These are phyloP conservation scores for Colletotrichum sp. DNA, from an alignment of 2,329 filamentous ascomycete species.

Conservation along the genomic window DNA sequence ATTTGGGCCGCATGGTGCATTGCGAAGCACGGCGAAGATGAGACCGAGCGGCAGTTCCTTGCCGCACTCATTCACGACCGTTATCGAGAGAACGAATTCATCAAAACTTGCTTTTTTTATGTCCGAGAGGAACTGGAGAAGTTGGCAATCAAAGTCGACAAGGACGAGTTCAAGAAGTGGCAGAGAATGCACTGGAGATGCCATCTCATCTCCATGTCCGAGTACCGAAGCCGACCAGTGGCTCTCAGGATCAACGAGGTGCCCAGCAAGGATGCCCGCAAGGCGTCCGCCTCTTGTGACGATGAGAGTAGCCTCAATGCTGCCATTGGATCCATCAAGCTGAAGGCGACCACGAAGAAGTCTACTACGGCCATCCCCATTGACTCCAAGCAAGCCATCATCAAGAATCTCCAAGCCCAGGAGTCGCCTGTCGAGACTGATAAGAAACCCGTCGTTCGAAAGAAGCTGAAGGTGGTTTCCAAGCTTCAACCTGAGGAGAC, in stretches of 20 bases:
- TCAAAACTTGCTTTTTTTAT: not conserved
- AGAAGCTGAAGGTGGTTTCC: not conserved
- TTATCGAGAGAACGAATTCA: not conserved
- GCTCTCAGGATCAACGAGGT: not conserved
- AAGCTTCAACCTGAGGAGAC: not conserved
- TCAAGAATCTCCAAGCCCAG: not conserved
- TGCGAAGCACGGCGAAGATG: not conserved
- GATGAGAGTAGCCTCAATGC: not conserved
- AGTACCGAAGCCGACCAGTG: not conserved
- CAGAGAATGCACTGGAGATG: slow-evolving; percentile 1
- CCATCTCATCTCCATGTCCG: not conserved
- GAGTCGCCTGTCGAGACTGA: not conserved
- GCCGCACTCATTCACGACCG: not conserved
- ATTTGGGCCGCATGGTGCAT: slow-evolving; percentile 16
- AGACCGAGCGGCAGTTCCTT: not conserved
- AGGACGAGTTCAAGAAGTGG: not conserved
- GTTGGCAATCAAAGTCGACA: not conserved
- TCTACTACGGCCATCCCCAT: not conserved
- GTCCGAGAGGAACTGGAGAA: not conserved
- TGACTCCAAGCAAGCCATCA: not conserved
- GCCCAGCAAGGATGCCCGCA: not conserved
- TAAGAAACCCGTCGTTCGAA: not conserved
- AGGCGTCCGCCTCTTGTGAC: not conserved
- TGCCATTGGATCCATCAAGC: not conserved
- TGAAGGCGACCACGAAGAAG: not conserved